Base-by-base conservation (phyloP, 2,329 filamentous ascomycete species). In the Aspergillus sp. region DNA sequence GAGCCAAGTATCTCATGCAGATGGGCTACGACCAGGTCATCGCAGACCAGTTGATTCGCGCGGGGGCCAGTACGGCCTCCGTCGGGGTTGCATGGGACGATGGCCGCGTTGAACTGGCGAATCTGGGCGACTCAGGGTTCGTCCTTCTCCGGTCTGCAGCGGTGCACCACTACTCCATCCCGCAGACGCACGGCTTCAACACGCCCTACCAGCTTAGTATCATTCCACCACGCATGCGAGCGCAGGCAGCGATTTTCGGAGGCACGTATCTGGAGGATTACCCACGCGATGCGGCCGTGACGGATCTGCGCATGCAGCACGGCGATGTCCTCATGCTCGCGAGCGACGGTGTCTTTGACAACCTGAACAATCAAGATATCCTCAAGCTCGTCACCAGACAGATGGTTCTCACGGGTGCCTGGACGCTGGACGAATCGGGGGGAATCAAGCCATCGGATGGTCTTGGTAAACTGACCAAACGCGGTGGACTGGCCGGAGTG, bases 181-280 rank as follows among this genome's bases (percentile, higher is more conserved):
- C 88, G 27, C 93, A 98, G 68, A 96, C 89, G 0, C 93, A 98
- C 66, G 89, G 85, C 39, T 98, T 98, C 77, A 98, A 98, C 68
- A 97, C 93, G 0, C 93, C 93, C 0, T 98, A 87, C 63, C 93
- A 98, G 67, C 79, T 98, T 36, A 91, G 88, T 45, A 82, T 95
- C 45, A 83, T 96, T 5, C 91, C 93, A 0, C 80, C 85, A 3
- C 81, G 79, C 57, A 83, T 95, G 69, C 78, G 88, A 47, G 80
- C 82, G 26, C 86, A 93, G 58, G 85, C 89, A 58, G 81, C 83
- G 8, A 80, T 88, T 29, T 97, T 95, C 65, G 91, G 91, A 19
- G 88, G 88, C 40, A 75, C 79, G 2, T 86, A 86, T 52, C 79
- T 95, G 28, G 83, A 85, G 63, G 93, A 98, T 68, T 76, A 85